phyloP scores from a whole-genome alignment of 1,284 basidiomycete genomes.

The Schizopora paradoxa region DNA sequence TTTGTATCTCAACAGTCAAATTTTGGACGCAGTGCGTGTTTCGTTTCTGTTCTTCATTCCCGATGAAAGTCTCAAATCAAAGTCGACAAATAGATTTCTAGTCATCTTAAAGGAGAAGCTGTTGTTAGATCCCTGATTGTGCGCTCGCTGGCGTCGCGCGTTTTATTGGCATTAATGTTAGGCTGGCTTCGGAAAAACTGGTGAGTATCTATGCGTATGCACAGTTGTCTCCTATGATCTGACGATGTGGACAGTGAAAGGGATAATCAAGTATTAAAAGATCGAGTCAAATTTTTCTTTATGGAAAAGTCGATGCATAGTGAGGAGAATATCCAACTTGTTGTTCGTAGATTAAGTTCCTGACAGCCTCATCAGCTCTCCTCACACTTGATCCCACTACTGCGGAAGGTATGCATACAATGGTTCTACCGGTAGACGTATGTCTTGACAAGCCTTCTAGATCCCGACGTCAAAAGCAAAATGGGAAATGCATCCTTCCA shows the following conservation, averaged over 20 bases:
- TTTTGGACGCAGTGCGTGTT: slow-evolving; percentile 7
- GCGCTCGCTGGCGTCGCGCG: not conserved
- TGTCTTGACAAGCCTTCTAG: not conserved
- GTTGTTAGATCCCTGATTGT: not conserved
- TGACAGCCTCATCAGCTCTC: not conserved
- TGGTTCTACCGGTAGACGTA: not conserved
- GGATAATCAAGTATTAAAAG: slow-evolving; percentile 1
- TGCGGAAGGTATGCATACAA: not conserved
- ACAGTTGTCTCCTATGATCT: not conserved
- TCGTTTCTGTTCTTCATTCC: not conserved
- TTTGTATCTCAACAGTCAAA: slow-evolving; percentile 7
- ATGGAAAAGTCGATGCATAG: slow-evolving; percentile 3
- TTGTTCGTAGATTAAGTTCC: not conserved
- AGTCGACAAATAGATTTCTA: not conserved
- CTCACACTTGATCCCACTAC: not conserved
- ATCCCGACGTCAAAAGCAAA: not conserved
- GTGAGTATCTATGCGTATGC: not conserved
- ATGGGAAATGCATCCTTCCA: not conserved
- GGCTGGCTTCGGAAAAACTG: not conserved
- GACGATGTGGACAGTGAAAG: not conserved
- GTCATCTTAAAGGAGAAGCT: slow-evolving; percentile 2
- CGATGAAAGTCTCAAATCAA: not conserved
- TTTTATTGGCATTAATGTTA: not conserved
- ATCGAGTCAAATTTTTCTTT: slow-evolving; percentile 6
- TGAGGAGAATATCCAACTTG: not conserved